phyloP scores from a whole-genome alignment of 495 filamentous ascomycete genomes.

The Beverwykella pulmonaria region DNA sequence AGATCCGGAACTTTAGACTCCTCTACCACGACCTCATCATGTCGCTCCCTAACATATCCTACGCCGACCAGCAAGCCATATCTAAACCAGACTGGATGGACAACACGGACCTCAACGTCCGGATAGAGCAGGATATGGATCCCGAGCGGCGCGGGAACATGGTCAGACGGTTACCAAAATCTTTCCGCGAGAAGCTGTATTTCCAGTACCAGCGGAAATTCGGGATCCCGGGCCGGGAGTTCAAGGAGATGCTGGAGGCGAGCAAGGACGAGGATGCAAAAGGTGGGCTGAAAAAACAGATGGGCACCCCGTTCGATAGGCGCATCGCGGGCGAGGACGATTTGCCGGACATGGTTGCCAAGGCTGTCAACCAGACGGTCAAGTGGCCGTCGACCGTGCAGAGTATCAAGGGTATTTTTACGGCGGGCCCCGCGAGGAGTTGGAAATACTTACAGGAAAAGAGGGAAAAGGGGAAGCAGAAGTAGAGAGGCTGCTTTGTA shows the following conservation, averaged over 20 bases:
- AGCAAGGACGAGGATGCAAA: constrained; percentile 66
- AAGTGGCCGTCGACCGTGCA: constrained; percentile 87
- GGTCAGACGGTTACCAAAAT: constrained; percentile 85
- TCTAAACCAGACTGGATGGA: constrained; percentile 41
- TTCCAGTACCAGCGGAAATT: constrained; percentile 92
- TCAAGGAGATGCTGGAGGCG: constrained; percentile 81
- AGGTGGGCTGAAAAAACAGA: constrained; percentile 65
- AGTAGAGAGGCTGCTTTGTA: constrained; percentile 22
- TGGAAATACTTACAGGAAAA: constrained; percentile 84
- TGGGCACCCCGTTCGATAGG: constrained; percentile 83
- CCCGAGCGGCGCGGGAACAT: constrained; percentile 88
- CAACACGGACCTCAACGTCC: constrained; percentile 54
- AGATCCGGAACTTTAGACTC: constrained; percentile 86
- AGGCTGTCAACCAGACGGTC: constrained; percentile 81
- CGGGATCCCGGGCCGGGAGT: constrained; percentile 78
- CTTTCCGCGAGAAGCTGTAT: constrained; percentile 87
- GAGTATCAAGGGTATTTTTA: constrained; percentile 77
- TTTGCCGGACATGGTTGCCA: constrained; percentile 66
- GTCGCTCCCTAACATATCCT: constrained; percentile 83
- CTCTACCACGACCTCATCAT: constrained; percentile 88
- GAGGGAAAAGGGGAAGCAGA: constrained; percentile 61
- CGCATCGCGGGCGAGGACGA: constrained; percentile 75
- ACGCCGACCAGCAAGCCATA: constrained; percentile 66
- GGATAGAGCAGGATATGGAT: constrained; percentile 85
- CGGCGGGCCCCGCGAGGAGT: constrained; percentile 68